Evolutionary conservation across 805 yeast genomes (phyloP), one percentile per base, ranked within the genome.

Genomic region (Saturnispora hagleri): DNA sequence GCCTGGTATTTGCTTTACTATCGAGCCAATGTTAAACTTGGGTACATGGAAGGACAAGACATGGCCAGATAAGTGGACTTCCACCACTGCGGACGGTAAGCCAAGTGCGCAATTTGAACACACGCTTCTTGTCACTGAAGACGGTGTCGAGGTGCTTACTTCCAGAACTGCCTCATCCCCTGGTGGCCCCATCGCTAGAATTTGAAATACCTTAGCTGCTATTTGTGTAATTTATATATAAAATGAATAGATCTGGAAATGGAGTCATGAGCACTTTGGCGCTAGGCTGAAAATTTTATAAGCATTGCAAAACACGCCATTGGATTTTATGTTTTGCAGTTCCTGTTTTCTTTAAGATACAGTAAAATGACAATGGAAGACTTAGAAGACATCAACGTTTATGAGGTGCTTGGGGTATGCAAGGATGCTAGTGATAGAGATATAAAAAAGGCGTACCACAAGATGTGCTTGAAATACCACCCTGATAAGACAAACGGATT

Each of bases 11-110:
- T 89, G 87, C 13, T 93, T 93, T 74, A 93, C 99, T 22, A 88
- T 93, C 53, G 99, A 93, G 70, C 99, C 99, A 45, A 93, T 93
- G 99, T 79, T 93, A 59, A 86, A 88, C 64, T 72, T 82, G 57
- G 99, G 99, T 8, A 72, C 84, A 0, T 84, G 79, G 72, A 79
- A 79, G 62, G 98, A 90, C 68, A 69, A 77, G 53, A 73, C 82
- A 52, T 93, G 99, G 99, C 99, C 99, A 3, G 99, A 93, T 68
- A 86, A 88, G 68, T 93, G 99, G 99, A 93, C 99, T 5, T 80
- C 95, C 1, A 79, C 80, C 17, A 93, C 99, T 17, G 82, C 81
- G 41, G 99, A 93, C 65, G 99, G 99, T 51, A 80, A 80, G 62
- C 73, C 79, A 54, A 83, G 91, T 60, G 98, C 99, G 0, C 99